Conservation (phyloP, 1,139 yeast species). For the Meyerozyma guilliermondii region DNA sequence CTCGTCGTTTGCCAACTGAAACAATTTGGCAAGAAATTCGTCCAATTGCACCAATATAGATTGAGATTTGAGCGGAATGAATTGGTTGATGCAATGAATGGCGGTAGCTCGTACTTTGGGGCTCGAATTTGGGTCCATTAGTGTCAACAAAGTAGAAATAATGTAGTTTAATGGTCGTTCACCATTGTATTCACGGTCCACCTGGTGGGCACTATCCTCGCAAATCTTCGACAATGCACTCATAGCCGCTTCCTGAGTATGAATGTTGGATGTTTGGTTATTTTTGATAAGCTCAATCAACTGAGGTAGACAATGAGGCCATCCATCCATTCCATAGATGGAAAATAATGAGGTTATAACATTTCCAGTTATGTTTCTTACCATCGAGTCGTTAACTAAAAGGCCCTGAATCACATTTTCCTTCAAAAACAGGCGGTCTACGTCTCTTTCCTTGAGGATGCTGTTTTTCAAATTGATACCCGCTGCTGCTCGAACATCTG, state of each 20-base stretch:
- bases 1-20: conserved; percentile 57
- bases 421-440: conserved; percentile 51
- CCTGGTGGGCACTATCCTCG: conserved; percentile 64
- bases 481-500: conserved; percentile 79
- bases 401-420: conserved; percentile 67
- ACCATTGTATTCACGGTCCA: conserved; percentile 62
- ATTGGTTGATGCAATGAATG: conserved; percentile 71
- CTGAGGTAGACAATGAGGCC: conserved; percentile 74
- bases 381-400: conserved; percentile 50
- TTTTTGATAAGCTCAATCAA: conserved; percentile 54
- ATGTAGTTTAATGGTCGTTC: conserved; percentile 64
- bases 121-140: conserved; percentile 34
- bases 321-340: conserved; percentile 60
- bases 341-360: conserved; percentile 81
- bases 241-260: conserved; percentile 63
- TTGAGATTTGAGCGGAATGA: conserved; percentile 65
- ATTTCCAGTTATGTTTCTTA: conserved; percentile 85
- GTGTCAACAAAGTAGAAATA: conserved; percentile 58
- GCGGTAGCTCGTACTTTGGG: conserved; percentile 58
- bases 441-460: conserved; percentile 36
- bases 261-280: conserved; percentile 12
- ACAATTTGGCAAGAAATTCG: conserved; percentile 57
- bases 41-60: conserved; percentile 63
- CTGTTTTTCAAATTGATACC: conserved; percentile 81
- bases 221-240: conserved; percentile 81